These are phyloP conservation scores for Allodekkera sacchari DNA, from an alignment of 805 yeast species.

Conservation along the genomic window DNA sequence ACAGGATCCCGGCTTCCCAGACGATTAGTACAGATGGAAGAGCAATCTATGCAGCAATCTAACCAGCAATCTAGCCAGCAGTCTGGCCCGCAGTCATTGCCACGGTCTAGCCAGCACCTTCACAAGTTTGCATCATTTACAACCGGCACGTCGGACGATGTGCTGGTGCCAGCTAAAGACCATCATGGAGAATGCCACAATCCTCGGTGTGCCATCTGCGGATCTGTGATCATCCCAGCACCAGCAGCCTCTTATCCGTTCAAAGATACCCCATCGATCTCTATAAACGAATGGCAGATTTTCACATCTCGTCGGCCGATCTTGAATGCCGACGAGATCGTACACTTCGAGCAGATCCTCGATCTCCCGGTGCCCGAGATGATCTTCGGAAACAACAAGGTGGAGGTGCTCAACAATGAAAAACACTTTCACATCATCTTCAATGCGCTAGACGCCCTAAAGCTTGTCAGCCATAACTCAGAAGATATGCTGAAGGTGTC, in stretches of 20 bases:
- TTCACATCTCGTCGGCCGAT: slow-evolving; percentile 71
- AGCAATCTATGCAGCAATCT: too few relatives aligned
- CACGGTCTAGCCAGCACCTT: too few relatives aligned
- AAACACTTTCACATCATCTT: slow-evolving; percentile 40
- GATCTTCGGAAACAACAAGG: slow-evolving; percentile 84
- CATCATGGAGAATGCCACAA: slow-evolving; percentile 14
- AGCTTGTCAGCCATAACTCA: slow-evolving; percentile 41
- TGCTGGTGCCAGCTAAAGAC: slow-evolving; percentile 14
- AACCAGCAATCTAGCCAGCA: too few relatives aligned
- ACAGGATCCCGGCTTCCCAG: slow-evolving; percentile 33
- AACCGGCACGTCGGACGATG: too few relatives aligned
- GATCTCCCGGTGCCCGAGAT: slow-evolving; percentile 91
- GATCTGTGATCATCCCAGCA: slow-evolving; percentile 68
- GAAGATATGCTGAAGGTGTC: slow-evolving; percentile 56
- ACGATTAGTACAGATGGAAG: not conserved
- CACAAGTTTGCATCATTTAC: too few relatives aligned
- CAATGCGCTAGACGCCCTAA: slow-evolving; percentile 71
- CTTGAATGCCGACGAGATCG: slow-evolving; percentile 64
- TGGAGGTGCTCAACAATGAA: slow-evolving; percentile 28
- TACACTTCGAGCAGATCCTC: slow-evolving; percentile 49
- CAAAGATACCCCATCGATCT: slow-evolving; percentile 59
- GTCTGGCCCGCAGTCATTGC: too few relatives aligned
- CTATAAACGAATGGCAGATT: slow-evolving; percentile 69
- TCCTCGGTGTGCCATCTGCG: slow-evolving; percentile 52
- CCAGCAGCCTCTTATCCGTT: slow-evolving; percentile 61